Evolutionary conservation across 1,284 basidiomycete species (phyloP).

Genomic region (Leccinum pachyderme): DNA sequence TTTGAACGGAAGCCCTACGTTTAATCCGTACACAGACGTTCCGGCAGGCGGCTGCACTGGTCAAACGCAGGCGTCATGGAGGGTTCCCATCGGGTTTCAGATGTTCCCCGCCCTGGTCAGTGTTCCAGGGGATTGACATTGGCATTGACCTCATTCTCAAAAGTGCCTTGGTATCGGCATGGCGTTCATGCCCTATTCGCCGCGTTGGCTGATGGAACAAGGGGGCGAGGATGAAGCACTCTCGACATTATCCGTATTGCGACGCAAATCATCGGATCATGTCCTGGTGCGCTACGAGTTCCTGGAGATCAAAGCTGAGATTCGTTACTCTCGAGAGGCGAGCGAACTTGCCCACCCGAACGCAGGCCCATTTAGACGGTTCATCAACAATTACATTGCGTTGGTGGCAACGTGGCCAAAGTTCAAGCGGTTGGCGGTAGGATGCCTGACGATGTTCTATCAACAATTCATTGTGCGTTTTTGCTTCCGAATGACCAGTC

Average conservation of each 20-base stretch:
- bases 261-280: slow-evolving; percentile 21
- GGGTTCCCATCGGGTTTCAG: slow-evolving; percentile 30
- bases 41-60: slow-evolving; percentile 33
- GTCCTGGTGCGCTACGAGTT: slow-evolving; percentile 29
- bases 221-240: slow-evolving; percentile 35
- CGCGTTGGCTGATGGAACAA: slow-evolving; percentile 37
- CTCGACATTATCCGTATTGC: slow-evolving; percentile 25
- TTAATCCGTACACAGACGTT: slow-evolving; percentile 31
- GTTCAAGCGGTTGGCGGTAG: slow-evolving; percentile 33
- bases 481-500: neutral
- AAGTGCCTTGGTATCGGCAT: slow-evolving; percentile 36
- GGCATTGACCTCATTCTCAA: slow-evolving; percentile 3
- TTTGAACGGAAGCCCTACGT: slow-evolving; percentile 33
- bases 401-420: slow-evolving; percentile 34
- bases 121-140: neutral
- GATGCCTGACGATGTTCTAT: slow-evolving; percentile 35
- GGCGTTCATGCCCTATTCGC: slow-evolving; percentile 35
- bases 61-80: slow-evolving; percentile 34
- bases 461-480: slow-evolving; percentile 34
- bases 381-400: slow-evolving; percentile 25
- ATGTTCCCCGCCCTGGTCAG: slow-evolving; percentile 32
- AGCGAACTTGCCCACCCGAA: slow-evolving; percentile 20
- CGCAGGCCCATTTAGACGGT: slow-evolving; percentile 18
- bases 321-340: slow-evolving; percentile 28
- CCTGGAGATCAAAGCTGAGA: slow-evolving; percentile 34